These are phyloP conservation scores for Leishmania amazonensis DNA, from an alignment of 208 protist species.

Conservation along the genomic window DNA sequence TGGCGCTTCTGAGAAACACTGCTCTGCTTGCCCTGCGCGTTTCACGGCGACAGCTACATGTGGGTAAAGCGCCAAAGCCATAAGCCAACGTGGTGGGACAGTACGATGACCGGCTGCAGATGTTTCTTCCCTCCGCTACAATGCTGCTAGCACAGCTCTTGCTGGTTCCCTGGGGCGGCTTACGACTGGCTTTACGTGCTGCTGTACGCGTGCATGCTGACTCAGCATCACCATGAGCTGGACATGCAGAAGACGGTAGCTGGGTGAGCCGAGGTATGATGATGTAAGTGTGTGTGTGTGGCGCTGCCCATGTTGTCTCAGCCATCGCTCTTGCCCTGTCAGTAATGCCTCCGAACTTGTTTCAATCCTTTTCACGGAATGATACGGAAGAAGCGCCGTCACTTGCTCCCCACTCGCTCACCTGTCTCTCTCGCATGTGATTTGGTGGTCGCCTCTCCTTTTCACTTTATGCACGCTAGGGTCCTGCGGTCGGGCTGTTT, in stretches of 20 bases:
- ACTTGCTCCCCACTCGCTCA: too few relatives aligned
- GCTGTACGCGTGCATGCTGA: conserved; percentile 63
- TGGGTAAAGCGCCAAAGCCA: conserved; percentile 62
- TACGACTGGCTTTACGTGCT: conserved; percentile 46
- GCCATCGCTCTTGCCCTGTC: not conserved
- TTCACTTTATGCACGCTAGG: too few relatives aligned
- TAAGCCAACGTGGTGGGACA: conserved; percentile 58
- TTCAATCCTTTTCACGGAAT: not conserved
- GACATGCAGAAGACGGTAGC: conserved; percentile 39
- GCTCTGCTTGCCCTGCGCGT: conserved; percentile 51
- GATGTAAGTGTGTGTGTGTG: not conserved
- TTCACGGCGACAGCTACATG: conserved; percentile 75
- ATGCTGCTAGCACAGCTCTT: conserved; percentile 18
- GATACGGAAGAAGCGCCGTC: too few relatives aligned
- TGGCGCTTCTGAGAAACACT: conserved; percentile 49
- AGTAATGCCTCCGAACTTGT: not conserved
- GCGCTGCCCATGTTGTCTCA: not conserved
- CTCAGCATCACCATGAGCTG: conserved; percentile 68
- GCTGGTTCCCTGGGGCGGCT: conserved; percentile 20
- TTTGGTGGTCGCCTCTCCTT: too few relatives aligned
- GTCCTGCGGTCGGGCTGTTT: too few relatives aligned
- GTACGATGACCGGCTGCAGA: conserved; percentile 31
- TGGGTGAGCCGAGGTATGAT: not conserved
- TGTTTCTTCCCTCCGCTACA: conserved; percentile 29
- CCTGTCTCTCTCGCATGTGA: too few relatives aligned